phyloP scores from a whole-genome alignment of 495 filamentous ascomycete species.

The Tuber indicum region DNA sequence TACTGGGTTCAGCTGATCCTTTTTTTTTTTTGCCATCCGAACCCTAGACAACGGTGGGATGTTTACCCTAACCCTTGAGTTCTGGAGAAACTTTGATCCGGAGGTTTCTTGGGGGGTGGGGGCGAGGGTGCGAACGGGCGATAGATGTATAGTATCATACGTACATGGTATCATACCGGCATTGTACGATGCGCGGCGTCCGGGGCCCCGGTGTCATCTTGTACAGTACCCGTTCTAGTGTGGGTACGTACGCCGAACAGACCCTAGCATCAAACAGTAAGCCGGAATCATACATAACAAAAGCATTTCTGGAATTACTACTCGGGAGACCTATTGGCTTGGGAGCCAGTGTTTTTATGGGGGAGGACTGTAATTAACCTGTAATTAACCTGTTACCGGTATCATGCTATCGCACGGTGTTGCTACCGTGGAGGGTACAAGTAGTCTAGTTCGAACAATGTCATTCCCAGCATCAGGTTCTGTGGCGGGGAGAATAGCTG shows the following conservation, averaged over 20 bases:
- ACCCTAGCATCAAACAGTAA: background rate
- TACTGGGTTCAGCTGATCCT: background rate
- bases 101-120: background rate
- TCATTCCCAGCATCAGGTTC: background rate
- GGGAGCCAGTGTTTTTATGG: background rate
- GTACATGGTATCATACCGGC: background rate
- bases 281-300: background rate
- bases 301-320: background rate
- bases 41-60: background rate
- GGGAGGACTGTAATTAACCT: background rate
- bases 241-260: background rate
- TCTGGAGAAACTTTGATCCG: conserved; percentile 1
- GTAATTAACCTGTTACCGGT: background rate
- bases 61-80: background rate
- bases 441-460: background rate
- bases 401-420: background rate
- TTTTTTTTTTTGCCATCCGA: background rate
- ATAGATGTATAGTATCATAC: background rate
- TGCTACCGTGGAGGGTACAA: background rate
- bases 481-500: background rate
- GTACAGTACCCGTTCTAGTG: background rate
- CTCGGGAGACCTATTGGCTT: background rate
- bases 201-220: background rate
- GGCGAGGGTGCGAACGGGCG: background rate
- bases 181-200: background rate